Evolutionary conservation across 306 rosid species (phyloP), one percentile per base, ranked within the genome.

Genomic region (Cucumis cinereus): DNA sequence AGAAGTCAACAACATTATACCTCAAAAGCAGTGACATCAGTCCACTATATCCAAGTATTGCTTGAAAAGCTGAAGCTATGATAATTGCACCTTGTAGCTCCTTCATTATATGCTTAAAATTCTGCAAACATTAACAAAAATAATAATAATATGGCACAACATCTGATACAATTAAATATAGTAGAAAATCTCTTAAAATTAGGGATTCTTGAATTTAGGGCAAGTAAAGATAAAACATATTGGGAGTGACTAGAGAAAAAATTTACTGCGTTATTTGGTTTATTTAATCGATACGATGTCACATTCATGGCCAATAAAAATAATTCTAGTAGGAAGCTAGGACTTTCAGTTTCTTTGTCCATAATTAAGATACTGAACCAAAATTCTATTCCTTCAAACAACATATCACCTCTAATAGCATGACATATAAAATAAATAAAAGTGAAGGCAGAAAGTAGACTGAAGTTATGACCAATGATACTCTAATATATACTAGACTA

Each of bases 11-110:
- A 72, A 41, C 55, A 64, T 26, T 79, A 79, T 88, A 95, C 99
- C 98, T 92, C 78, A 82, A 82, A 83, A 95, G 77, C 16, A 95
- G 76, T 12, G 99, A 90, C 97, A 95, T 90, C 77, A 95, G 86
- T 82, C 99, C 99, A 76, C 87, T 86, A 86, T 95, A 95, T 82
- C 99, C 99, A 72, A 95, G 90, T 75, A 95, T 67, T 70, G 93
- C 84, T 87, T 95, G 98, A 86, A 95, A 95, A 59, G 98, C 84
- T 30, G 99, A 90, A 71, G 90, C 90, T 76, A 92, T 89, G 74
- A 95, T 95, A 84, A 92, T 76, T 76, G 98, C 97, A 70, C 99
- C 99, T 85, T 95, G 99, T 78, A 95, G 87, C 89, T 95, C 96
- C 89, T 89, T 95, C 99, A 95, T 95, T 82, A 92, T 85, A 80